phyloP scores from a whole-genome alignment of 257 asterid species.

The Penstemon davidsonii region DNA sequence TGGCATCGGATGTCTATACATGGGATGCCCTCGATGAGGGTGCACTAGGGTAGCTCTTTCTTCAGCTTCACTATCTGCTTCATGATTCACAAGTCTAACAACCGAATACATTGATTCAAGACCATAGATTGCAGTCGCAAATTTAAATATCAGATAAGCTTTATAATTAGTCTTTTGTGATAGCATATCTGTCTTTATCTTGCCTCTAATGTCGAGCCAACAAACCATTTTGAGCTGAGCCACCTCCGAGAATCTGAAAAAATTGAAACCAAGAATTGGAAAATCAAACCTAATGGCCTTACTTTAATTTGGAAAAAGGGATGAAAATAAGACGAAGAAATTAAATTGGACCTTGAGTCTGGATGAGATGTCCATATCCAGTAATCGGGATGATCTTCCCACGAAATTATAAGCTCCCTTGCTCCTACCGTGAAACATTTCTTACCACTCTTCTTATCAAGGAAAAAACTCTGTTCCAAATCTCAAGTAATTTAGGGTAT shows the following conservation, averaged over 20 bases:
- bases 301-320: too few relatives aligned
- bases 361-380: slow-evolving; percentile 20
- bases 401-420: slow-evolving; percentile 25
- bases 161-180: slow-evolving; percentile 23
- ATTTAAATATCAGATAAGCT: slow-evolving; percentile 27
- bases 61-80: slow-evolving; percentile 19
- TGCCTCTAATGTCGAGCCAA: slow-evolving; percentile 31
- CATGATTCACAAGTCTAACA: slow-evolving; percentile 22
- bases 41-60: slow-evolving; percentile 20
- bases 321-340: too few relatives aligned
- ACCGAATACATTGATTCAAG: slow-evolving; percentile 14
- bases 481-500: not conserved
- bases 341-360: slow-evolving; percentile 27
- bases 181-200: slow-evolving; percentile 19
- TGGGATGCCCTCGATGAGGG: slow-evolving; percentile 2
- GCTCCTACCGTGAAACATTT: slow-evolving; percentile 35
- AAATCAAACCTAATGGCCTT: too few relatives aligned
- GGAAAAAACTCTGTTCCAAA: slow-evolving; percentile 31
- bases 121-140: not conserved
- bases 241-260: slow-evolving; percentile 36
- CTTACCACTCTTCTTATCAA: slow-evolving; percentile 33
- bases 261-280: too few relatives aligned
- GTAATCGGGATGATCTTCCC: not conserved
- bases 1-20: not conserved
- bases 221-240: slow-evolving; percentile 17